Base-by-base conservation (phyloP, 768 basidiomycete species). In the Mycena haematopus region DNA sequence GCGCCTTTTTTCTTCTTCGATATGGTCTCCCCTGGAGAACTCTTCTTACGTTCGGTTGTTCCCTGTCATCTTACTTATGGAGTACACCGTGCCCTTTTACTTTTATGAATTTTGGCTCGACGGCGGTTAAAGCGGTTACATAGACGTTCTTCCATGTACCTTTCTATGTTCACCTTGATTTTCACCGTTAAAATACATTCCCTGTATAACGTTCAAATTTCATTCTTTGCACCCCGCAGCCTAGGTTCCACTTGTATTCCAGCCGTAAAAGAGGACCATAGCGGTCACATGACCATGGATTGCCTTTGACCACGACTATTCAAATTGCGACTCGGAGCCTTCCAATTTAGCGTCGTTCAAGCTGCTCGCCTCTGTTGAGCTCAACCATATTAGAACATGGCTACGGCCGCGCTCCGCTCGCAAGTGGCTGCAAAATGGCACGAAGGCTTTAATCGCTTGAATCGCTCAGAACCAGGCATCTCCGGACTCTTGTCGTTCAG, bases 371-470 rank as follows among this genome's bases (percentile, higher is more conserved):
- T 27, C 46, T 24, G 46, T 9, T 27, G 4, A 6, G 15, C 4
- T 11, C 31, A 6, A n/a, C n/a, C n/a, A n/a, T n/a, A n/a, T n/a
- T 22, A 29, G 40, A 46, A 31, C n/a, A 88, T 86, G 87, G 82
- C 84, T 19, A 86, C 86, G 6, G 80, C 84, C 59, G 87, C 87
- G 25, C 76, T 89, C n/a, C 82, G 82, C 49, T 80, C 82, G 1
- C 88, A 90, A 70, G 86, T 90, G 10, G 82, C 84, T 19, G 77
- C 86, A 3, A 88, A 89, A 77, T 90, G 89, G 88, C 86, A 88
- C 63, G 86, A 89, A 21, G 80, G 86, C 2, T 90, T 90, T 71
- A 74, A 79, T n/a, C 82, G 86, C 17, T 76, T 90, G 51, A 90
- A 90, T 69, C 78, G 81, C 29, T 73, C 77, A 15, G 79, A 84